Evolutionary conservation across 352 stramenopile genomes (phyloP), one percentile per base, ranked within the genome.

Genomic region (Plasmopara viticola): DNA sequence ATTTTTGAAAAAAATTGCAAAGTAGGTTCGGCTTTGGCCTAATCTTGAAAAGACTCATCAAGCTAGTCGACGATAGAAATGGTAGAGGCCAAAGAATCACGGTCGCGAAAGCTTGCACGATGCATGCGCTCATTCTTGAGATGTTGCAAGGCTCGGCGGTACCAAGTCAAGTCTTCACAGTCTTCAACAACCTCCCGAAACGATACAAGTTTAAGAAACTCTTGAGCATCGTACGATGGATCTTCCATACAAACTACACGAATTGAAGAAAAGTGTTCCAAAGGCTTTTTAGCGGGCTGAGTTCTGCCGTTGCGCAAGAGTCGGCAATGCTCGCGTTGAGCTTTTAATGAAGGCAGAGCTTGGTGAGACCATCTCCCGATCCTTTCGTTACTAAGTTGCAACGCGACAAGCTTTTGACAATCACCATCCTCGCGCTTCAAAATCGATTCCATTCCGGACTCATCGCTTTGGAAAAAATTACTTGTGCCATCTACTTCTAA

Each of bases 391-490:
- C 50, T 47, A 15, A 51, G 30, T 13, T 52, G 58, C 15, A 79
- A 46, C 14, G 72, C 25, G 0, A 63, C 56, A n/a, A 86, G 64
- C 43, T 84, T 44, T 9, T 52, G 56, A 41, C 74, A 85, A 41
- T 58, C 68, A 31, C 15, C 62, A 14, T 44, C 39, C 20, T 60
- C 38, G 14, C n/a, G 41, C 6, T 44, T 51, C 12, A 30, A 10
- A 17, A 9, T 46, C 37, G 44, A 39, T 14, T 46, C 17, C 41
- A 18, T 12, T 43, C 28, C n/a, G n/a, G 10, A 13, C 53, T 29
- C 7, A 45, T 40, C 7, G n/a, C 5, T 17, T 4, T 41, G 37
- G 1, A 13, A 2, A 41, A 15, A n/a, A 7, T 6, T 25, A 25
- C 3, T 25, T 25, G 1, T 3, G 20, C 1, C 3, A 25, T 25